phyloP scores from a whole-genome alignment of 1,284 basidiomycete genomes.

The Blastosporella zonata region DNA sequence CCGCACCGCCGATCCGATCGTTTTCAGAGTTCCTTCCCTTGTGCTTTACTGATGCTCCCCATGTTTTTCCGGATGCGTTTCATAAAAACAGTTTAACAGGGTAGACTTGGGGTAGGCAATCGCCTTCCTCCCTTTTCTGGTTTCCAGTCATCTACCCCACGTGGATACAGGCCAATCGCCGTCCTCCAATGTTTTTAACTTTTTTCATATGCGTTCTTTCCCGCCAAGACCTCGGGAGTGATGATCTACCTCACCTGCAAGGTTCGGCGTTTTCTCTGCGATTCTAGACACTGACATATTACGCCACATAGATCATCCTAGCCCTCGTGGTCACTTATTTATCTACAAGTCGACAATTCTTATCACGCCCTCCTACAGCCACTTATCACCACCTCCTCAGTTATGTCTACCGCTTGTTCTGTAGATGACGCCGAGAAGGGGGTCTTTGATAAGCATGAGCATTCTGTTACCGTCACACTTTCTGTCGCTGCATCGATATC shows the following conservation, averaged over 20 bases:
- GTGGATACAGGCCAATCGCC: constrained; percentile 7
- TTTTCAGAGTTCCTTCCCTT: neutral
- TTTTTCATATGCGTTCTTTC: constrained; percentile 2
- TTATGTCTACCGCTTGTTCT: constrained; percentile 27
- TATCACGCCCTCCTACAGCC: constrained; percentile 7
- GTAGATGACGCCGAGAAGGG: constrained; percentile 40
- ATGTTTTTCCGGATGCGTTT: constrained; percentile 15
- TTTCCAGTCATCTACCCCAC: neutral
- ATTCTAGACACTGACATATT: constrained; percentile 28
- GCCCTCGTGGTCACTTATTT: constrained; percentile 26
- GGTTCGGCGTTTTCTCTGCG: constrained; percentile 36
- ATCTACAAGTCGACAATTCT: constrained; percentile 20
- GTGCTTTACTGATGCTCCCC: too few species aligned
- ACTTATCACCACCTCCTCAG: constrained; percentile 12
- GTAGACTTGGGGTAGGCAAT: constrained; percentile 2
- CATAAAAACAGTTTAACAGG: neutral
- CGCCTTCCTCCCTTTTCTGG: constrained; percentile 1
- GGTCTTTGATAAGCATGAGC: constrained; percentile 26
- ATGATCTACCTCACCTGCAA: constrained; percentile 27
- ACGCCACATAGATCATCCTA: constrained; percentile 25
- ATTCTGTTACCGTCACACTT: constrained; percentile 23
- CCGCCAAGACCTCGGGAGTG: constrained; percentile 32
- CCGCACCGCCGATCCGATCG: neutral
- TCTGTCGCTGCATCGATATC: constrained; percentile 18
- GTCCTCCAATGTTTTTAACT: constrained; percentile 2